These are phyloP conservation scores for Phaeosphaeriaceae sp. DNA, from an alignment of 2,329 filamentous ascomycete species.

Conservation along the genomic window DNA sequence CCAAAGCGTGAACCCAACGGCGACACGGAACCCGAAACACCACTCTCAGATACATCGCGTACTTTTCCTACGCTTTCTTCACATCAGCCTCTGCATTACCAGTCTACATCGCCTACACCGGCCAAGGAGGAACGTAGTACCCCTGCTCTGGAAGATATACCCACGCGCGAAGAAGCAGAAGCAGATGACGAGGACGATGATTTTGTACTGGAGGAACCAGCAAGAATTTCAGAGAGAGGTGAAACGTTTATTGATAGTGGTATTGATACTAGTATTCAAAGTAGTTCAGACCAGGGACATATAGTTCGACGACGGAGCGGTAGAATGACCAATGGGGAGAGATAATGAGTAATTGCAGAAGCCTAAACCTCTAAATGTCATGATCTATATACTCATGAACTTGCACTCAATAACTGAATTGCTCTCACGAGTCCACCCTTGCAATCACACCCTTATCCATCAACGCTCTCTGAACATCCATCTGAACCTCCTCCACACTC, in stretches of 20 bases:
- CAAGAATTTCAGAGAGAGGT: slow-evolving; percentile 10
- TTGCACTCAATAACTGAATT: too few species aligned
- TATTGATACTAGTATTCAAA: slow-evolving; percentile 57
- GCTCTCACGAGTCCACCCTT: too few species aligned
- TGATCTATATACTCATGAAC: too few species aligned
- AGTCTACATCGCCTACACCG: slow-evolving; percentile 15
- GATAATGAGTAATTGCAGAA: background rate
- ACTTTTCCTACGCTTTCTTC: slow-evolving; percentile 57
- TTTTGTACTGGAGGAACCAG: slow-evolving; percentile 48
- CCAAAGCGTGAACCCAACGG: slow-evolving; percentile 22
- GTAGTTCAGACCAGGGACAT: slow-evolving; percentile 26
- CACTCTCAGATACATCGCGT: slow-evolving; percentile 55
- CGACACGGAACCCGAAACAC: slow-evolving; percentile 25
- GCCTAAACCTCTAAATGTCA: too few species aligned
- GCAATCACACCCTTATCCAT: background rate
- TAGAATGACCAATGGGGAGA: slow-evolving; percentile 2
- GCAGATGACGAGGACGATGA: slow-evolving; percentile 54
- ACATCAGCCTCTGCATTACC: slow-evolving; percentile 52
- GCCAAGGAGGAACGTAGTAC: slow-evolving; percentile 2
- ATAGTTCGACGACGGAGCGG: slow-evolving; percentile 19
- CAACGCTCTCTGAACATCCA: background rate
- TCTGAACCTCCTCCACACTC: background rate
- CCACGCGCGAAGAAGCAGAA: slow-evolving; percentile 40
- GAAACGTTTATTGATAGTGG: slow-evolving; percentile 50
- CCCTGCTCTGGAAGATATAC: slow-evolving; percentile 2